Percentiles rank a stretch among this genome's conserved stretches.
These are phyloP conservation scores for Tulasnella sp. DNA, from an alignment of 768 basidiomycete genomes.

Conservation along the genomic window DNA sequence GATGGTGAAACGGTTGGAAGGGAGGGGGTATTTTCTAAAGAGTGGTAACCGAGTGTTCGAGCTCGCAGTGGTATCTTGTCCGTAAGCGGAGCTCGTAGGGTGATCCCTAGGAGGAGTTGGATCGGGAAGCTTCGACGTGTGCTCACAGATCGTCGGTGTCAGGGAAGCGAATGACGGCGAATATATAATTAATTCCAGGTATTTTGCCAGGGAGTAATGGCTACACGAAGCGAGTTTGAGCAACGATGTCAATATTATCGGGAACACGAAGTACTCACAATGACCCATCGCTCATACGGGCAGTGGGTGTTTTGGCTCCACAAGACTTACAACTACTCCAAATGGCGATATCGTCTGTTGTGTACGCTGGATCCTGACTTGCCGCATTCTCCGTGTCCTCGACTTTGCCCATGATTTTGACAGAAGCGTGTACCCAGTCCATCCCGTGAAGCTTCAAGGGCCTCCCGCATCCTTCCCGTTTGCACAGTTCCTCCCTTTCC, in stretches of 20 bases:
- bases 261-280: slow-evolving; percentile 34
- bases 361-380: background rate
- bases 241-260: background rate
- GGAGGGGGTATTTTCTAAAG: slow-evolving; percentile 21
- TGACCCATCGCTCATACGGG: slow-evolving; percentile 36
- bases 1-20: slow-evolving; percentile 29
- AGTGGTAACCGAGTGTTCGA: slow-evolving; percentile 22
- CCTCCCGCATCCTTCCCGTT: slow-evolving; percentile 21
- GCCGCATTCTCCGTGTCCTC: background rate
- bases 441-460: slow-evolving; percentile 35
- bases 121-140: slow-evolving; percentile 21
- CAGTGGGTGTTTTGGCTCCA: slow-evolving; percentile 26
- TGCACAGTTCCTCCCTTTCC: slow-evolving; percentile 20
- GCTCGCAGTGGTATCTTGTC: too few relatives aligned
- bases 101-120: background rate
- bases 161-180: slow-evolving; percentile 30
- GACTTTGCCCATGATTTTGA: slow-evolving; percentile 25
- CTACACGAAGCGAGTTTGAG: slow-evolving; percentile 25
- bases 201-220: slow-evolving; percentile 45
- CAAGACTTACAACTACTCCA: slow-evolving; percentile 45
- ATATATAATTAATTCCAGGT: slow-evolving; percentile 41
- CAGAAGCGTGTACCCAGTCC: slow-evolving; percentile 31
- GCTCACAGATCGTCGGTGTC: slow-evolving; percentile 35
- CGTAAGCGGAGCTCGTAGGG: background rate
- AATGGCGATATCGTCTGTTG: slow-evolving; percentile 28